phyloP scores from a whole-genome alignment of 1,284 basidiomycete genomes.

The Apiotrichum laibachii region DNA sequence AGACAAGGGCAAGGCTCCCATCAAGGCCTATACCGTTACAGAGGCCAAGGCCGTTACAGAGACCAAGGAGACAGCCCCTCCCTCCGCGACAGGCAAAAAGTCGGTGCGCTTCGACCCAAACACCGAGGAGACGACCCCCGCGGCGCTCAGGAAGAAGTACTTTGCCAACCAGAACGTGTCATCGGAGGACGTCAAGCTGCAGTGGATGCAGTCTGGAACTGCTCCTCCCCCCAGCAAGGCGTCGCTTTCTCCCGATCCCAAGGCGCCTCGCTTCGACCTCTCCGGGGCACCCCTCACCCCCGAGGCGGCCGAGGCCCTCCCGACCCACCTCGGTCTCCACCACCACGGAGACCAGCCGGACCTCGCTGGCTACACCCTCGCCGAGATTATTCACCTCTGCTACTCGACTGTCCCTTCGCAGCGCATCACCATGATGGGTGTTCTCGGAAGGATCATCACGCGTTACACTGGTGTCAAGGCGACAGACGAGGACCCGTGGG shows the following conservation, averaged over 20 bases:
- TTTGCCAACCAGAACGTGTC: slow-evolving; percentile 63
- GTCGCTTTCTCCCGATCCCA: slow-evolving; percentile 13
- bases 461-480: slow-evolving; percentile 8
- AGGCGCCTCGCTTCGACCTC: slow-evolving; percentile 63
- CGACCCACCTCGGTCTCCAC: slow-evolving; percentile 81
- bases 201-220: slow-evolving; percentile 57
- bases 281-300: slow-evolving; percentile 64
- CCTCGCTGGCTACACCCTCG: slow-evolving; percentile 81
- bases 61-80: background rate
- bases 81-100: background rate
- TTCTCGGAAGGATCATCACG: slow-evolving; percentile 63
- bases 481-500: slow-evolving; percentile 16
- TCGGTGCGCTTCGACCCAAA: slow-evolving; percentile 13
- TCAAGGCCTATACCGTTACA: background rate
- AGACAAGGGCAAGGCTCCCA: background rate
- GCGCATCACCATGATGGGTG: slow-evolving; percentile 73
- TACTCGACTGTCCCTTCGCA: slow-evolving; percentile 81
- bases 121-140: slow-evolving; percentile 63
- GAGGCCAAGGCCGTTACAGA: too few relatives aligned
- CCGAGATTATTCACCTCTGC: slow-evolving; percentile 78
- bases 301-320: slow-evolving; percentile 53
- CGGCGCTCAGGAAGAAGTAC: slow-evolving; percentile 74
- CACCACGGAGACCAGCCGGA: slow-evolving; percentile 75
- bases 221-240: slow-evolving; percentile 53
- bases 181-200: slow-evolving; percentile 65